Base-by-base conservation (phyloP, 352 stramenopile genomes). In the Pythium pyrilobum region DNA sequence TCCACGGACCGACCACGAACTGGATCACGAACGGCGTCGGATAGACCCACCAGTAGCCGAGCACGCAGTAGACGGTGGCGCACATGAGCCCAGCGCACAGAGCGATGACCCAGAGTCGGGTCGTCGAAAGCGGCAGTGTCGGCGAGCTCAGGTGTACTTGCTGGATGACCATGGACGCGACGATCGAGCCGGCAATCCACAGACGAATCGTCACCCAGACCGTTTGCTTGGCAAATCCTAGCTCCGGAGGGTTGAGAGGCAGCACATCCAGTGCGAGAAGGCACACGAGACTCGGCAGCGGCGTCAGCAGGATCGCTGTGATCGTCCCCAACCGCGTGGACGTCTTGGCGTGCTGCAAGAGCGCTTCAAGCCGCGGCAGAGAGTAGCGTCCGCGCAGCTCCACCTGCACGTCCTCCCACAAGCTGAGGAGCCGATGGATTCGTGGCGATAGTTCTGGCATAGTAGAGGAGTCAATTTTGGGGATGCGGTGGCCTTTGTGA, bases 71-170 rank as follows among this genome's bases (percentile, higher is more conserved):
- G 4, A n/a, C n/a, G 2, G 27, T 1, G 4, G 34, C 4, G 9
- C 18, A 20, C 3, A 33, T 24, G 13, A 33, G 8, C 9, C 20
- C 46, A 5, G 24, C 20, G 11, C 25, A 32, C 2, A 7, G 8
- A 33, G 34, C 44, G 21, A 43, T n/a, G 15, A 39, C 9, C 28
- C 16, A 38, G 11, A 50, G 34, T 3, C 25, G 34, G 7, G 25
- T 16, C 3, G 20, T 54, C 11, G 47, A 54, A 16, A 45, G 33
- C 5, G 47, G 47, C 23, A 45, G 34, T 5, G 47, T 44, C 15
- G 47, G 36, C 3, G 47, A 33, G 18, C 47, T 54, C 18, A 36
- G 8, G n/a, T 54, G 47, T 9, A 45, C 24, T 41, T 54, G 47
- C 13, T 28, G n/a, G 3, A 13, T 9, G 5, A 54, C 12, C 15